These are phyloP conservation scores for Plectranthus barbatus DNA, from an alignment of 257 asterid genomes.

Conservation along the genomic window DNA sequence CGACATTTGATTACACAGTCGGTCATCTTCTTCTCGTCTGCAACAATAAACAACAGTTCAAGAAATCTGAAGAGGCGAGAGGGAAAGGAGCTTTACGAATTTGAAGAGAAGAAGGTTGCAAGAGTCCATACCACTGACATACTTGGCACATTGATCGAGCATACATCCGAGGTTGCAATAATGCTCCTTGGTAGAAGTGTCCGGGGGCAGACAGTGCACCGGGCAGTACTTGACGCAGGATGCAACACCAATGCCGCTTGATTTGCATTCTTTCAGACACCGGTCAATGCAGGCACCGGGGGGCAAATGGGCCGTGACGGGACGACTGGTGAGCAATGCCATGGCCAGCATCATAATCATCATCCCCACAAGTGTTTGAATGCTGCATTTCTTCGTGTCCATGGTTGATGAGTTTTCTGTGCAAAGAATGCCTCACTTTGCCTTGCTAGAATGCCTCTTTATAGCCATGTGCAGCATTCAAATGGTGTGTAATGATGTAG, in stretches of 20 bases:
- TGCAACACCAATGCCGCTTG: constrained; percentile 21
- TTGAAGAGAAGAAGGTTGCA: background rate
- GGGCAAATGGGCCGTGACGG: constrained; percentile 24
- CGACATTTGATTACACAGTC: constrained; percentile 30
- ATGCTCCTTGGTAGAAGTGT: constrained; percentile 19
- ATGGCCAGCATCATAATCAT: constrained; percentile 10
- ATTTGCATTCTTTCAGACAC: constrained; percentile 34
- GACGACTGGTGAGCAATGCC: constrained; percentile 5
- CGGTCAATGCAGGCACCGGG: constrained; percentile 33
- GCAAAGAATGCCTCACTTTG: background rate
- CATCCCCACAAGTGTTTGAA: constrained; percentile 7
- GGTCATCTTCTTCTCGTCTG: constrained; percentile 38
- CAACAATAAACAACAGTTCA: background rate
- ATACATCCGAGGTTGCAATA: constrained; percentile 32
- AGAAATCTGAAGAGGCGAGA: no score
- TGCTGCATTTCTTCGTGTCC: constrained; percentile 19
- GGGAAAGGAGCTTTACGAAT: no score
- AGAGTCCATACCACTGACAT: constrained; percentile 17
- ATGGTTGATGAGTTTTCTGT: constrained; percentile 11
- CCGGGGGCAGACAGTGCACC: constrained; percentile 36
- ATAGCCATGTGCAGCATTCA: background rate
- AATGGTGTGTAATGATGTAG: constrained; percentile 3
- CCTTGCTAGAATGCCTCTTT: background rate
- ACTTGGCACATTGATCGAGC: constrained; percentile 36
- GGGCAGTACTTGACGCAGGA: constrained; percentile 41